Base-by-base conservation (phyloP, 495 filamentous ascomycete species). In the Tricharina praecox region DNA sequence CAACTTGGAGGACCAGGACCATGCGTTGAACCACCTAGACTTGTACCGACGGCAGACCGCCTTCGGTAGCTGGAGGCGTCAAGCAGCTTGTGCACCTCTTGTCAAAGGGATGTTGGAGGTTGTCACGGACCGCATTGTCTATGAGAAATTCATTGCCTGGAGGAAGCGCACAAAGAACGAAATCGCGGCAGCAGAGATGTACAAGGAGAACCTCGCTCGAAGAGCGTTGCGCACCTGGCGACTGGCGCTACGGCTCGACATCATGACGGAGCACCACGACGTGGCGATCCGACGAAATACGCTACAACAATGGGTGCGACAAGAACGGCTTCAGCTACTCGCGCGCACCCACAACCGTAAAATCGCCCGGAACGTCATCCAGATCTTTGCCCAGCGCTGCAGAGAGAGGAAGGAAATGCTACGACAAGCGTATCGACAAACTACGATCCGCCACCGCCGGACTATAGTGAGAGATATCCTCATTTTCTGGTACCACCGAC, bases 21-120 rank as follows among this genome's bases (percentile, higher is more conserved):
- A 39, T 4, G 58, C 58, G 3, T 23, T 32, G 18, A 50, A 61
- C 32, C 53, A 61, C 42, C 38, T 28, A 18, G 57, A 60, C 21
- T 60, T 53, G 58, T 46, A 38, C 10, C 41, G 52, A 20, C 51
- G 46, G n/a, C 45, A 52, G 25, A 37, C 36, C 2, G 35, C 47
- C 7, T 56, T 61, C n/a, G 47, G 53, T n/a, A 24, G n/a, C 7
- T 60, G 57, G 57, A 45, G 50, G 15, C 49, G 49, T 19, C 42
- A 45, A 41, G 45, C 57, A n/a, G 48, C 34, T 4, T 26, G 48
- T n/a, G 48, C 56, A 2, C 57, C 56, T 7, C 18, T 55, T 13
- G 39, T 37, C 2, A 43, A 18, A 10, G 32, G 11, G 19, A 49
- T 60, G 38, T 26, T 23, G 20, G 45, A 46, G 8, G 44, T 37